Percentiles rank a stretch among this genome's conserved stretches.
Conservation (phyloP, 176 grass and related monocot species). For the Bothriochloa decipiens region DNA sequence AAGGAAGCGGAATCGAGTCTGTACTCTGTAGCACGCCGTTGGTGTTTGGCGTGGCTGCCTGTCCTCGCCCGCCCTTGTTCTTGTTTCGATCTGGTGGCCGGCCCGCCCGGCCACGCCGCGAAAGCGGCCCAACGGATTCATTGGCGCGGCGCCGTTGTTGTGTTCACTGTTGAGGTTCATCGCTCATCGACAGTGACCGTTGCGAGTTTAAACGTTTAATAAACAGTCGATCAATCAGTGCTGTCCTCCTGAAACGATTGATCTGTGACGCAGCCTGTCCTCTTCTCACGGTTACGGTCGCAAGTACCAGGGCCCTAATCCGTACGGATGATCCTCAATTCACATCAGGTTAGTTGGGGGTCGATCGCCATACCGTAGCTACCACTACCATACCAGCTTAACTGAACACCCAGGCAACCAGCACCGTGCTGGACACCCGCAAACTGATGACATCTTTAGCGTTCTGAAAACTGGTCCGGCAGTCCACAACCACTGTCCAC, state of each 20-base stretch:
- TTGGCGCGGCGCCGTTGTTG: not conserved
- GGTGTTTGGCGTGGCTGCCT: not conserved
- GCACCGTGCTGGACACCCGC: not conserved
- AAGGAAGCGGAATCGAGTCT: not conserved
- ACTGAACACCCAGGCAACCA: not conserved
- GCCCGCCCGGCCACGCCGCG: conserved; percentile 1
- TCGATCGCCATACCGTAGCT: not conserved
- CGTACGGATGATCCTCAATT: not conserved
- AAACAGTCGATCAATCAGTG: not conserved
- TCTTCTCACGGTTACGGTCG: not conserved
- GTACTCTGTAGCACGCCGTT: not conserved
- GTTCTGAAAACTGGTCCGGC: not conserved
- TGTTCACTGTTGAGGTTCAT: not conserved
- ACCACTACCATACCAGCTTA: not conserved
- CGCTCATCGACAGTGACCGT: not conserved
- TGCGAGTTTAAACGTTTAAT: not conserved
- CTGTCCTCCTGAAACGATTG: not conserved
- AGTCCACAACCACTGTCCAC: not conserved
- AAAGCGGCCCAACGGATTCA: not conserved
- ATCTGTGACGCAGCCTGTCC: not conserved
- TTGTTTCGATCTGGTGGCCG: not conserved
- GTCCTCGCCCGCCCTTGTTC: not conserved
- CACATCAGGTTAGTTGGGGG: not conserved
- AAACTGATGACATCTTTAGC: not conserved
- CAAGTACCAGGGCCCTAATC: not conserved